Evolutionary conservation across 306 rosid species (phyloP).

Genomic region (Prunus mongolica): DNA sequence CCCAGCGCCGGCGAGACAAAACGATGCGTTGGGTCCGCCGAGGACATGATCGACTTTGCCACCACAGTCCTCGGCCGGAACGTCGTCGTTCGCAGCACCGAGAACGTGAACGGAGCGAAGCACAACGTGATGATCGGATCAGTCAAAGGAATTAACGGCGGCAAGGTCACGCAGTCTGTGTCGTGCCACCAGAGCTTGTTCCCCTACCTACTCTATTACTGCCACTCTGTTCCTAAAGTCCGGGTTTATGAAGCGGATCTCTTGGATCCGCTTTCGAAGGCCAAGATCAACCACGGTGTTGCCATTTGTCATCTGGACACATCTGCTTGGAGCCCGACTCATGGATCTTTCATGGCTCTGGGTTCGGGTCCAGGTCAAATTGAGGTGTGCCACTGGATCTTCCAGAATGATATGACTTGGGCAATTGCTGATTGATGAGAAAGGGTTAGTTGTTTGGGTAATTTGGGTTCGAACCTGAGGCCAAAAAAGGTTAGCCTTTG

Average conservation of each 20-base stretch:
- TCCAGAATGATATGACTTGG: slow-evolving; percentile 94
- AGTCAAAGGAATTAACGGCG: slow-evolving; percentile 73
- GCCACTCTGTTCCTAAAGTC: slow-evolving; percentile 93
- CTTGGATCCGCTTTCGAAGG: slow-evolving; percentile 52
- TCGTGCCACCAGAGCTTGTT: slow-evolving; percentile 95
- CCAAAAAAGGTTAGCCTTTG: slow-evolving; percentile 49
- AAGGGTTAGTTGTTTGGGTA: background rate
- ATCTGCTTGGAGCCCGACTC: slow-evolving; percentile 77
- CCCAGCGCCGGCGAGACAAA: slow-evolving; percentile 79
- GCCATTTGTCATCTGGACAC: slow-evolving; percentile 95
- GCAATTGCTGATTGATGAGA: slow-evolving; percentile 50
- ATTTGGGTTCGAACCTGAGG: slow-evolving; percentile 28
- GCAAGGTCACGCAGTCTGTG: slow-evolving; percentile 74
- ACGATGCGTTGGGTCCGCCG: slow-evolving; percentile 78
- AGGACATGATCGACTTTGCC: slow-evolving; percentile 92
- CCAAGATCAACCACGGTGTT: slow-evolving; percentile 70
- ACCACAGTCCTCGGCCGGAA: slow-evolving; percentile 79
- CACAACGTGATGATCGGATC: slow-evolving; percentile 49
- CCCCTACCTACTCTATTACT: slow-evolving; percentile 84
- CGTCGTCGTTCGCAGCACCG: slow-evolving; percentile 56
- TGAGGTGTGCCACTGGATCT: slow-evolving; percentile 97
- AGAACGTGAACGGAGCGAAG: slow-evolving; percentile 64
- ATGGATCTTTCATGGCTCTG: slow-evolving; percentile 77
- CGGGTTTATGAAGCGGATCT: slow-evolving; percentile 91
- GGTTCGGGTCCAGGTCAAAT: slow-evolving; percentile 85